phyloP scores from a whole-genome alignment of 2,329 filamentous ascomycete genomes.

The Colletotrichum cordylinicola region DNA sequence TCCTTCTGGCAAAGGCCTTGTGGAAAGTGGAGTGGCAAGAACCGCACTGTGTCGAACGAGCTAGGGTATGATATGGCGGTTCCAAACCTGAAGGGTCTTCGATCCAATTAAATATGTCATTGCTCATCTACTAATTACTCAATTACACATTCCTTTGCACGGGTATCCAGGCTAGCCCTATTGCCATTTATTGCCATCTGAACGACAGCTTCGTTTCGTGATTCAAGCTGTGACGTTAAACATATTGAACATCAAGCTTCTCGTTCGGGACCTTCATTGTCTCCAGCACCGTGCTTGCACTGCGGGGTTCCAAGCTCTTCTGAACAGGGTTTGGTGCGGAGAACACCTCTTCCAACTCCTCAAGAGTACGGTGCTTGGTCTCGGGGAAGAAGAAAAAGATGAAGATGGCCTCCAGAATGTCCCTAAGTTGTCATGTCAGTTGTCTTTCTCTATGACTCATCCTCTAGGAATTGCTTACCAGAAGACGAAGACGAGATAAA shows the following conservation, averaged over 20 bases:
- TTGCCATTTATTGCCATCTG: background rate
- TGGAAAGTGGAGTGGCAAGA: background rate
- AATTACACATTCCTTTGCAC: background rate
- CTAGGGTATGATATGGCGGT: background rate
- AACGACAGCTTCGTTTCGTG: background rate
- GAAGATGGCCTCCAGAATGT: slow-evolving; percentile 43
- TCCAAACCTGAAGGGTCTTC: background rate
- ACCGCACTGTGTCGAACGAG: background rate
- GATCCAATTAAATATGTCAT: background rate
- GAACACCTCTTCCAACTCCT: slow-evolving; percentile 60
- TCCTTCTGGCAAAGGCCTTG: background rate
- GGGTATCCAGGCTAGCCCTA: background rate
- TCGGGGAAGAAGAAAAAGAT: slow-evolving; percentile 58
- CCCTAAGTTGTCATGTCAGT: slow-evolving; percentile 15
- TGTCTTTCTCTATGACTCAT: background rate
- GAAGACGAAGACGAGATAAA: slow-evolving; percentile 51
- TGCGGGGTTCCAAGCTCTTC: slow-evolving; percentile 46
- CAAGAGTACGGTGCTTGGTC: slow-evolving; percentile 55
- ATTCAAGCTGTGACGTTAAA: background rate
- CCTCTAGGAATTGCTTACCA: slow-evolving; percentile 31
- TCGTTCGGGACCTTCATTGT: slow-evolving; percentile 20
- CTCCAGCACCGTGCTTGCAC: slow-evolving; percentile 45
- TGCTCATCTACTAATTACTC: background rate
- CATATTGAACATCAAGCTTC: background rate
- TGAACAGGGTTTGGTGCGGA: slow-evolving; percentile 50